Evolutionary conservation across 352 stramenopile species (phyloP).

Genomic region (Phytophthora palmivora): DNA sequence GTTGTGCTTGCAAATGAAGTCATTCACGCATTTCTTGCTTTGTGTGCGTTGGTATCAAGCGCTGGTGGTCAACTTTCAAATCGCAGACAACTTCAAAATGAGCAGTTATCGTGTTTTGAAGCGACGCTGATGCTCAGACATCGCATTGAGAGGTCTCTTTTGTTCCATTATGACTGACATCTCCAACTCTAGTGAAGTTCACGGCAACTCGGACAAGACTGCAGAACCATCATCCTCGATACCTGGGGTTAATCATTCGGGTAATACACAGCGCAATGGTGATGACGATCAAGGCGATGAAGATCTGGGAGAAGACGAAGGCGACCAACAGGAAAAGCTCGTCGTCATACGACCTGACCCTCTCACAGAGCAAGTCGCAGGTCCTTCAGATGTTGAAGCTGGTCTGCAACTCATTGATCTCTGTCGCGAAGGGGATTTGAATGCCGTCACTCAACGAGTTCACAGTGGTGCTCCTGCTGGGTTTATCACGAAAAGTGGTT

Average conservation of each 20-base stretch:
- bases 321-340: slow-evolving; percentile 54
- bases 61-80: too few relatives aligned
- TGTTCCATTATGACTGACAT: slow-evolving; percentile 22
- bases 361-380: slow-evolving; percentile 60
- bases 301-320: slow-evolving; percentile 42
- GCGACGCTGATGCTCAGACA: slow-evolving; percentile 11
- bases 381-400: slow-evolving; percentile 57
- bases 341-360: slow-evolving; percentile 60
- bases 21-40: slow-evolving; percentile 5
- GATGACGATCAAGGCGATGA: slow-evolving; percentile 48
- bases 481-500: slow-evolving; percentile 79
- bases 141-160: slow-evolving; percentile 5
- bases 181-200: slow-evolving; percentile 15
- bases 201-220: slow-evolving; percentile 22
- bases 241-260: slow-evolving; percentile 1
- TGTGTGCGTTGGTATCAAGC: not conserved
- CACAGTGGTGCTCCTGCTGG: slow-evolving; percentile 56
- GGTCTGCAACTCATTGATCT: slow-evolving; percentile 67
- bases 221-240: not conserved
- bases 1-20: slow-evolving; percentile 18
- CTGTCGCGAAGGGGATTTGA: slow-evolving; percentile 58
- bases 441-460: slow-evolving; percentile 47
- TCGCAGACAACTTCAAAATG: too few relatives aligned
- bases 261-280: slow-evolving; percentile 9
- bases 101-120: slow-evolving; percentile 20